phyloP scores from a whole-genome alignment of 768 basidiomycete genomes.

The Dioszegia hungarica region DNA sequence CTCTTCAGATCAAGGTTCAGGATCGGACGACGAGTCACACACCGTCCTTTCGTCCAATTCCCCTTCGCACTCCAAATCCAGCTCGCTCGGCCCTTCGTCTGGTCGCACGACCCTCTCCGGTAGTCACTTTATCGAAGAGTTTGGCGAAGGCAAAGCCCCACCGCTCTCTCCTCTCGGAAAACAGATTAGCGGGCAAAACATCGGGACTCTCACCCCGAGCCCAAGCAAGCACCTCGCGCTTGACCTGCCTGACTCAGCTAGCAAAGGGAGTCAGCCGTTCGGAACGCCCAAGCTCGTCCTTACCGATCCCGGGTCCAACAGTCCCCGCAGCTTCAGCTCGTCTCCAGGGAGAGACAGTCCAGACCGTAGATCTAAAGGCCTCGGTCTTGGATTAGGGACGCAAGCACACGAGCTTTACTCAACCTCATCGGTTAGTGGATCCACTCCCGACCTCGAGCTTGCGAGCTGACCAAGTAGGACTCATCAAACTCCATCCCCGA shows the following conservation, averaged over 20 bases:
- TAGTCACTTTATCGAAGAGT: conserved; percentile 21
- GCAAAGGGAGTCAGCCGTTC: background rate
- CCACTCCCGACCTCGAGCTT: too few relatives aligned
- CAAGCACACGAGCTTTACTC: background rate
- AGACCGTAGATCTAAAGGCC: background rate
- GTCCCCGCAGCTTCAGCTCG: conserved; percentile 30
- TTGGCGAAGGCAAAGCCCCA: conserved; percentile 1
- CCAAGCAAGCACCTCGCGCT: background rate
- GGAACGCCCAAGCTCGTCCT: conserved; percentile 37
- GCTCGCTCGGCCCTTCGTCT: too few relatives aligned
- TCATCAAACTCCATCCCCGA: background rate
- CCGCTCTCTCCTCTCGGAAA: background rate
- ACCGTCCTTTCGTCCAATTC: conserved; percentile 5
- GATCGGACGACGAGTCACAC: conserved; percentile 7
- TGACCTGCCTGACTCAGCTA: conserved; percentile 1
- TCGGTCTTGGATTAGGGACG: conserved; percentile 12
- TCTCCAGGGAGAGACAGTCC: conserved; percentile 12
- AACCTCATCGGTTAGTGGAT: background rate
- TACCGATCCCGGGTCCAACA: conserved; percentile 35
- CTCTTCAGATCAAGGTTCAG: too few relatives aligned
- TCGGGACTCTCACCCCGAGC: conserved; percentile 2
- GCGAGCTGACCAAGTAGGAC: background rate
- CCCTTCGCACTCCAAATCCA: background rate
- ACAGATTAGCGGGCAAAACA: background rate
- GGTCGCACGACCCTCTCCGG: conserved; percentile 3